Conservation (phyloP, 306 rosid species). For the Spatholobus suberectus region DNA sequence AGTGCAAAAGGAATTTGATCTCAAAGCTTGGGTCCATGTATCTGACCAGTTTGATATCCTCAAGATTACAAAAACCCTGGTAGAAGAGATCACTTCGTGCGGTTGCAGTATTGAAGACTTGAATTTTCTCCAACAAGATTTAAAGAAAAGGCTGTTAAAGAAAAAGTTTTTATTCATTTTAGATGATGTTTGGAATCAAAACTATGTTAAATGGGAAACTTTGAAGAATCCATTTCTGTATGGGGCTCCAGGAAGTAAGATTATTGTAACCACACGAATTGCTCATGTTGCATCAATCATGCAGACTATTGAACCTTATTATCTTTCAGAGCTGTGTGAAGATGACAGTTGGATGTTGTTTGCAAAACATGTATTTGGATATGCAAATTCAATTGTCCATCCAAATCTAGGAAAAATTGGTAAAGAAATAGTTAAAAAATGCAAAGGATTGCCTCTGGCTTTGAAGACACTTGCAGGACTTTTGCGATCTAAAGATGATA, state of each 20-base stretch:
- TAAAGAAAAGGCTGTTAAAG: neutral
- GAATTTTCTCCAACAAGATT: conserved; percentile 32
- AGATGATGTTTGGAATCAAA: conserved; percentile 52
- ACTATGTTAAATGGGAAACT: conserved; percentile 22
- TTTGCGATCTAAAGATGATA: neutral
- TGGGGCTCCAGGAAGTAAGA: conserved; percentile 49
- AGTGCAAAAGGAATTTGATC: conserved; percentile 29
- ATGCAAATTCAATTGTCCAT: neutral
- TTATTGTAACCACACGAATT: conserved; percentile 48
- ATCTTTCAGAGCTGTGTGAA: conserved; percentile 26
- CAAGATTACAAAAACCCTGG: conserved; percentile 29
- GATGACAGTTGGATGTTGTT: conserved; percentile 42
- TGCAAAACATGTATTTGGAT: conserved; percentile 22
- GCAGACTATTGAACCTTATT: conserved; percentile 20
- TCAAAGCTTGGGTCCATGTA: conserved; percentile 48
- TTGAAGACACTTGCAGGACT: conserved; percentile 43
- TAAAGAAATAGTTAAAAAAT: conserved; percentile 34
- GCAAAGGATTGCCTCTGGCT: conserved; percentile 24
- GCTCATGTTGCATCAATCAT: conserved; percentile 24
- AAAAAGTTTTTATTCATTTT: conserved; percentile 37
- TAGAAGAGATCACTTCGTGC: conserved; percentile 26
- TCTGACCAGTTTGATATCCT: conserved; percentile 41
- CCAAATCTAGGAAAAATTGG: conserved; percentile 28
- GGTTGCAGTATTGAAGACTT: neutral
- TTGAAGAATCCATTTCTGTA: conserved; percentile 19